Evolutionary conservation across 495 filamentous ascomycete species (phyloP), one percentile per base, ranked within the genome.

Genomic region (Lasiosphaeria miniovina): DNA sequence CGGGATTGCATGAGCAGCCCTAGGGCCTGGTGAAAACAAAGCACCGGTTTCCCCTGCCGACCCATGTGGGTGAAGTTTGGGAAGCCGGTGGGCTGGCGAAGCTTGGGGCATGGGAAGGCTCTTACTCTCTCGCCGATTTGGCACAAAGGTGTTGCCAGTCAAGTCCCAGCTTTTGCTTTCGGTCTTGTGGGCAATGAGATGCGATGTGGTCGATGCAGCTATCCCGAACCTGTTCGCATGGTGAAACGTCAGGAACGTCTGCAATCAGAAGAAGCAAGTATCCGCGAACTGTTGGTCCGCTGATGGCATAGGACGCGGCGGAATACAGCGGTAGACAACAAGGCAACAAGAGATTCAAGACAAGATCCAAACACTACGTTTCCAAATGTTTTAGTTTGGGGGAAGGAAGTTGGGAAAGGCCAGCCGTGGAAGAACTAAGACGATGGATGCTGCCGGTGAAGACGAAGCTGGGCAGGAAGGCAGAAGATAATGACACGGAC

Each of bases 181-280:
- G 60, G 64, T 50, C 36, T 61, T 57, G 57, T 58, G 45, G 52
- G 59, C 51, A 53, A 58, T 63, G 63, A 61, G 55, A 63, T 63
- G 58, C 65, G 56, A 63, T 64, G 70, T 63, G 70, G 68, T 73
- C 63, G 71, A 76, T 79, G 77, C 76, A 74, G 75, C 68, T 74
- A 77, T 68, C 77, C 77, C 67, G 72, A 77, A 77, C 72, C 75
- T 78, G 76, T 79, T 79, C 74, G 75, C 72, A 74, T 73, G 65
- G 65, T 65, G 66, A 52, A 61, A 59, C 67, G 64, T 73, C 67
- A 71, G 73, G 24, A 67, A 63, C 33, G 57, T 61, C 67, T 73
- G 73, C 73, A 78, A 74, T 70, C 68, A 68, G 61, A 69, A 59
- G 57, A 59, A 69, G 77, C 61, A 68, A 66, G 68, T 74, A 72